A percentile compares a stretch with the other conserved stretches of the same genome.
Evolutionary conservation across 2,329 filamentous ascomycete species (phyloP).

Genomic region (Venturia carpophila): DNA sequence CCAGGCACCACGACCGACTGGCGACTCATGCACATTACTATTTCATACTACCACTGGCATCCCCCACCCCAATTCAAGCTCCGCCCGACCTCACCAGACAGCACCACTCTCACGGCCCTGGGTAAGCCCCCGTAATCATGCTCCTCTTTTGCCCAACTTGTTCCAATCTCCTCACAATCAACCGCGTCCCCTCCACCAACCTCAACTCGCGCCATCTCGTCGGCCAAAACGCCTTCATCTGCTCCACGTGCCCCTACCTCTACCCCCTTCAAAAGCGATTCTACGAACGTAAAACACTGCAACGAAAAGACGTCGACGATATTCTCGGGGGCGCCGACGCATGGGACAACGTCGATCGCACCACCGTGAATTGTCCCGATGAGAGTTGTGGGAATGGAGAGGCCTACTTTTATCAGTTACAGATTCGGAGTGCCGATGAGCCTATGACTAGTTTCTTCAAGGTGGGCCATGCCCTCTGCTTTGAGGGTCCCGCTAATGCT

Average conservation of each 20-base stretch:
- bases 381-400: conserved; percentile 72
- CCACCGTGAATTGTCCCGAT: conserved; percentile 70
- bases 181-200: conserved; percentile 34
- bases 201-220: conserved; percentile 31
- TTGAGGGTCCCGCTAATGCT: not conserved
- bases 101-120: not conserved
- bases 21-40: not conserved
- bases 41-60: no score
- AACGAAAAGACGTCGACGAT: conserved; percentile 79
- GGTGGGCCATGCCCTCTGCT: not conserved
- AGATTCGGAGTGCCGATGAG: conserved; percentile 96
- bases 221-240: conserved; percentile 74
- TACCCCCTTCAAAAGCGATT: conserved; percentile 71
- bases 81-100: not conserved
- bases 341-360: conserved; percentile 88
- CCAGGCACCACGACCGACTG: not conserved
- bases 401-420: conserved; percentile 92
- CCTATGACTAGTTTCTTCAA: conserved; percentile 66
- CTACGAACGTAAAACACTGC: conserved; percentile 73
- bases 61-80: no score
- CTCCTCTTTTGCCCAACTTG: conserved; percentile 75
- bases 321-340: conserved; percentile 82
- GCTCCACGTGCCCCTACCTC: conserved; percentile 90
- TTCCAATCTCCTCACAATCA: conserved; percentile 75
- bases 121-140: conserved; percentile 39